These are phyloP conservation scores for Pseudozyma tsukubaensis DNA, from an alignment of 1,284 basidiomycete genomes.

Conservation along the genomic window DNA sequence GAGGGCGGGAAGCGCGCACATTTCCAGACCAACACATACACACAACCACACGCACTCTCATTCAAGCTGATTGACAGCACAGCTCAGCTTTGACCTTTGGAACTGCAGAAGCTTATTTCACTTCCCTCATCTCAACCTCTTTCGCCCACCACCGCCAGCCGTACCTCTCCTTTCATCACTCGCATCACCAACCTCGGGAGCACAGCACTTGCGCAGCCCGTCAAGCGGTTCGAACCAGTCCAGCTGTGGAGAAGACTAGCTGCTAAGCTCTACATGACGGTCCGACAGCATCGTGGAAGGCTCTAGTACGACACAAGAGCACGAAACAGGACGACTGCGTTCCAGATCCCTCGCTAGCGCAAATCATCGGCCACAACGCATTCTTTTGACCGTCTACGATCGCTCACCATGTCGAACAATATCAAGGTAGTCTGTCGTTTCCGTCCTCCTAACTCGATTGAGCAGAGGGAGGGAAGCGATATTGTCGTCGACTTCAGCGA, in stretches of 20 bases:
- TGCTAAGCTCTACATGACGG: too few species aligned
- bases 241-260: too few species aligned
- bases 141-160: not conserved
- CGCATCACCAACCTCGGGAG: too few species aligned
- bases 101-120: not conserved
- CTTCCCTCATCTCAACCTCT: too few species aligned
- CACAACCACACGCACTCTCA: not conserved
- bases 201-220: too few species aligned
- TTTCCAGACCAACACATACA: constrained; percentile 5
- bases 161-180: too few species aligned
- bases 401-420: constrained; percentile 58
- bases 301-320: too few species aligned
- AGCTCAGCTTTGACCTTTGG: not conserved
- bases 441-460: constrained; percentile 92
- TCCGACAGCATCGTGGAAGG: too few species aligned
- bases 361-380: not conserved
- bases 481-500: constrained; percentile 88
- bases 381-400: not conserved
- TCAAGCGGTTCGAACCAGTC: too few species aligned
- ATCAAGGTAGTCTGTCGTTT: constrained; percentile 73
- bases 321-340: too few species aligned
- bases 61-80: not conserved
- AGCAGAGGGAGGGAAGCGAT: constrained; percentile 86
- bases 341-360: too few species aligned
- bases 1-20: constrained; percentile 1